Evolutionary conservation across 768 basidiomycete genomes (phyloP), one percentile per base, ranked within the genome.

Genomic region (Rhizopogon vinicolor): DNA sequence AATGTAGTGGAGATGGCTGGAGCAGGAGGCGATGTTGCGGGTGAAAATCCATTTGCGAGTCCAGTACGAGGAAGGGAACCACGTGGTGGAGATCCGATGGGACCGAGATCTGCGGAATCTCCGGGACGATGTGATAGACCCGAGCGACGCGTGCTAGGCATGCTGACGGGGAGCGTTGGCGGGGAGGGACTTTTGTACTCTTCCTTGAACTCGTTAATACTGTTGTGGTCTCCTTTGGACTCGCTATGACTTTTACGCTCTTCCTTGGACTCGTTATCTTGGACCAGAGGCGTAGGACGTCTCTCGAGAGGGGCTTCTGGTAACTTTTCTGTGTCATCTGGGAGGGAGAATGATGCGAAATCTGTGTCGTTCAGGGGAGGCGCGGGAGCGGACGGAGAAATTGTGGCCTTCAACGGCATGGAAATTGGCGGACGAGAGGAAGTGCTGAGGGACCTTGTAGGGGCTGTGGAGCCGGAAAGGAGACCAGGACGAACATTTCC

Each of bases 21-120:
- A 56, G 49, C 55, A 52, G 66, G 72, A 7, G 88, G 87, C 5
- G 86, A 87, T 0, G 84, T 83, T 6, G 79, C 78, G 4, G 85
- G 83, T 22, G 84, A 82, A 61, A 80, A 77, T 12, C 74, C 74
- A 54, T 74, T 81, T 50, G 72, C 60, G 25, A 37, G 53, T 31
- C 31, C 46, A n/a, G 52, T 74, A 72, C 22, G 73, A 58, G 54
- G 53, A 3, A 75, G 62, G 14, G 72, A 79, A 1, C 76, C 72
- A 43, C 75, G 72, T 13, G 91, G 87, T 8, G 90, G 88, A 3
- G 89, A 90, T 2, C 91, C 91, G 57, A 93, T 91, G 14, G 91
- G 89, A 8, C 91, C 91, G 62, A 89, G 86, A 65, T 89, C 89
- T 45, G 75, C 72, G 37, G 74, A 68, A 44, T 68, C 61, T 52